Evolutionary conservation across 1,139 yeast species (phyloP), one percentile per base, ranked within the genome.

Genomic region (Debaryomyces udenii): DNA sequence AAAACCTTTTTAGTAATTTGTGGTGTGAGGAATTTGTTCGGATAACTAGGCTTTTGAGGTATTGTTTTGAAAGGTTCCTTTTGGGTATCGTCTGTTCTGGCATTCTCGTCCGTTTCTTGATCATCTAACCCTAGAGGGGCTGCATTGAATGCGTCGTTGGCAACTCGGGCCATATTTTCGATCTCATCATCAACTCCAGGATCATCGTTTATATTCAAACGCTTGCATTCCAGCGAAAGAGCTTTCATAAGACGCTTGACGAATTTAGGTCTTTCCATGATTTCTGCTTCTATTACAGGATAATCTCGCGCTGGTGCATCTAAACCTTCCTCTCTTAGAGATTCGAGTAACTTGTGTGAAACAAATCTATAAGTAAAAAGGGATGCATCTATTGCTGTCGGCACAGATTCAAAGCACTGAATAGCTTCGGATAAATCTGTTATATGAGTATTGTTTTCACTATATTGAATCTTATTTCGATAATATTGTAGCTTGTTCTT

Each of bases 281-380:
- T 41, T 30, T 55, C 57, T 14, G 37, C 27, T 11, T 31, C 33
- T 6, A 56, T 43, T 13, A 45, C 39, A 2, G 31, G 35, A 1
- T 32, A 17, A 11, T 41, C 40, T 16, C 48, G 26, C 9, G 52
- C 40, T 27, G 27, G 32, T 3, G 27, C 44, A 11, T 40, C 40
- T 10, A 28, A 33, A 23, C 36, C 39, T 33, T 40, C 39, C 7
- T 20, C 22, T 20, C 22, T 5, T 9, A 40, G 33, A 6, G 37
- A 28, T 16, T 45, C 40, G 11, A 55, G 31, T 18, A 46, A 31
- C 14, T 45, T 42, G 3, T 44, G 17, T 4, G 40, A 38, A 10
- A 45, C 38, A 32, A 57, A 50, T 37, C 40, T 47, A 40, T 41
- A 51, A 18, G 43, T 45, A 36, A 59, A 58, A 7, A 54, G 48